Base-by-base conservation (phyloP, 2,329 filamentous ascomycete genomes). In the Stachybotrys echinatus region DNA sequence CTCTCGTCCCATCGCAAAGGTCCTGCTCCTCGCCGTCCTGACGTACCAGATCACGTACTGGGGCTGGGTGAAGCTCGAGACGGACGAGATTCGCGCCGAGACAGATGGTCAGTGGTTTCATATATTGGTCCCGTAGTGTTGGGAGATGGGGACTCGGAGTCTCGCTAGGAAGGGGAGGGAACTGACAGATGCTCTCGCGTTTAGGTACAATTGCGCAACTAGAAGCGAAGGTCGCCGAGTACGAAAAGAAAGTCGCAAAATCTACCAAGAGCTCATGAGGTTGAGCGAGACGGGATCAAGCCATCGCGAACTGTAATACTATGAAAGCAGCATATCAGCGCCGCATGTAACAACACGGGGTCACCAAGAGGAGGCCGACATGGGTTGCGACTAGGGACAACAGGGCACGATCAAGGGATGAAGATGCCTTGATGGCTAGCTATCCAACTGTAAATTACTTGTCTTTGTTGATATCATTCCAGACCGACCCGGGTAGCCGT, bases 11-110 rank as follows among this genome's bases (percentile, higher is more conserved):
- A 74, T 92, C 43, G 77, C 81, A 48, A 92, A 91, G 70, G 83
- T 84, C 48, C 80, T 89, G 56, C 75, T 92, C 37, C 77, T 87
- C 62, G 87, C 89, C 48, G 79, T 91, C 49, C 84, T 89, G 62
- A 87, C 85, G 2, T 94, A 92, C 66, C 89, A 94, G 68, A 60
- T 88, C n/a, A 68, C 79, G 14, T 92, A 92, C 69, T 89, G 81
- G 73, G 72, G 71, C 14, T 94, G 89, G 89, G 65, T 81, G 37
- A 88, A 85, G 67, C 74, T 92, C 47, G 88, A 92, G 66, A 79
- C 80, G 31, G 77, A 88, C 48, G 89, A 94, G 70, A 73, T 80
- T 50, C 83, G 79, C 61, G 70, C 72, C 19, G 74, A 83, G 42
- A 80, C 79, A 57, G 69, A 79, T 57, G 77, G 84, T 85, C 60